Conservation (phyloP, 352 stramenopile genomes). For the Globisporangium cylindrosporum region DNA sequence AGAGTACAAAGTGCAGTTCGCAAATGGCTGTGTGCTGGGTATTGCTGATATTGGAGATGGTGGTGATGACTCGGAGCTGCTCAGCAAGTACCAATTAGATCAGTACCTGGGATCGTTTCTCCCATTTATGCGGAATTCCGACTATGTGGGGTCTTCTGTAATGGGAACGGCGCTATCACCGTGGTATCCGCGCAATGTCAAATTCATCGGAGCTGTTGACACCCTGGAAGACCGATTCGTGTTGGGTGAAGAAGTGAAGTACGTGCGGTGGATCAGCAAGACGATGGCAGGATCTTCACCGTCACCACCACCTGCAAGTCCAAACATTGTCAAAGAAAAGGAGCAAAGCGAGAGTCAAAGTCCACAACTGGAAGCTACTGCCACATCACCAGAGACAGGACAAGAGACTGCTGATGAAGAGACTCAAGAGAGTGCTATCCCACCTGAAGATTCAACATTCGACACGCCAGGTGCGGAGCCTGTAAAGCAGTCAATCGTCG, state of each 20-base stretch:
- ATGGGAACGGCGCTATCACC: slow-evolving; percentile 22
- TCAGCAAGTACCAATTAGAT: slow-evolving; percentile 38
- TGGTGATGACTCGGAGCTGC: slow-evolving; percentile 11
- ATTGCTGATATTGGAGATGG: not conserved
- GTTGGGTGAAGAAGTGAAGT: slow-evolving; percentile 63
- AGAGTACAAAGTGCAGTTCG: slow-evolving; percentile 56
- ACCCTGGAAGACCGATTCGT: slow-evolving; percentile 45
- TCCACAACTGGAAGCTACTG: not conserved
- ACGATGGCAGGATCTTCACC: slow-evolving; percentile 5
- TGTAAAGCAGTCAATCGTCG: not conserved
- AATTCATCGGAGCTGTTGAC: slow-evolving; percentile 43
- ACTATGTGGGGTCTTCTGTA: slow-evolving; percentile 23
- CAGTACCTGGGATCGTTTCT: slow-evolving; percentile 46
- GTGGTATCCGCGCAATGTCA: slow-evolving; percentile 34
- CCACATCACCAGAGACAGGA: not conserved
- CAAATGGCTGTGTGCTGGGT: slow-evolving; percentile 9
- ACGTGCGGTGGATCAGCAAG: slow-evolving; percentile 50
- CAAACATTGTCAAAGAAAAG: not conserved
- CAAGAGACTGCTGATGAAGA: not conserved
- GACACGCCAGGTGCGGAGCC: not conserved
- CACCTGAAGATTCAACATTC: not conserved
- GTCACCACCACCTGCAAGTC: too few species aligned
- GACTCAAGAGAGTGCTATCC: not conserved
- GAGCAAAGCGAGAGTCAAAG: not conserved
- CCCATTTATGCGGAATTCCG: slow-evolving; percentile 10